These are phyloP conservation scores for Aspergillus nidulans DNA, from an alignment of 495 filamentous ascomycete species.

Conservation along the genomic window DNA sequence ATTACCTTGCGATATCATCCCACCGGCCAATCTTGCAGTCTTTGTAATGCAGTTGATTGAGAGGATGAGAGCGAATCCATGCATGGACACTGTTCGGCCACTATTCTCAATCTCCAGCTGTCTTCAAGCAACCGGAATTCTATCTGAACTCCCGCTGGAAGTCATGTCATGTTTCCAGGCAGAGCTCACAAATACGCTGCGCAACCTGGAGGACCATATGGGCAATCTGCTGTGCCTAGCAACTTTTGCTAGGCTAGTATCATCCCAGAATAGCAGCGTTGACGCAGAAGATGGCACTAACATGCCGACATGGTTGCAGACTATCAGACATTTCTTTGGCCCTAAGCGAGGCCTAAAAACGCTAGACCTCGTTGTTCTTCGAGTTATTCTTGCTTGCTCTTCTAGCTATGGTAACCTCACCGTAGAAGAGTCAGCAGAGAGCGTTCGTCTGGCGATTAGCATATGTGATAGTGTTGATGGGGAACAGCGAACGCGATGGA, in stretches of 20 bases:
- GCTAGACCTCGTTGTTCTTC: constrained; percentile 49
- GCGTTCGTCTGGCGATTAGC: constrained; percentile 45
- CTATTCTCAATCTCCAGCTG: constrained; percentile 38
- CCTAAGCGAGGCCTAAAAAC: constrained; percentile 49
- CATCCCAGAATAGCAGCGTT: constrained; percentile 5
- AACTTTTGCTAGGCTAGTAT: constrained; percentile 41
- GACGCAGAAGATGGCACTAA: constrained; percentile 13
- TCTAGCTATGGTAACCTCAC: constrained; percentile 33
- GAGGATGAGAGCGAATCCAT: constrained; percentile 30
- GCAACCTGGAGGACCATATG: constrained; percentile 43
- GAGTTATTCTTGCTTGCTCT: constrained; percentile 50
- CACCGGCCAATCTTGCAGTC: constrained; percentile 37
- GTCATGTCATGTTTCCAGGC: constrained; percentile 41
- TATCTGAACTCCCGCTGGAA: constrained; percentile 35
- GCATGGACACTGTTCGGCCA: constrained; percentile 38
- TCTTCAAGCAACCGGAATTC: constrained; percentile 24
- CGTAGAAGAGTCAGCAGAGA: constrained; percentile 38
- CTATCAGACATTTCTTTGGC: constrained; percentile 46
- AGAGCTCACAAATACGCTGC: constrained; percentile 42
- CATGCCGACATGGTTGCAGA: constrained; percentile 31
- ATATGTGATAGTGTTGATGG: constrained; percentile 43
- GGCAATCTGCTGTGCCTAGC: constrained; percentile 47
- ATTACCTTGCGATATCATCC: constrained; percentile 27
- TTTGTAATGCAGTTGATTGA: constrained; percentile 38
- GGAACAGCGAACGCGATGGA: constrained; percentile 41